Conservation (phyloP, 805 yeast genomes). For the Candida ficus region DNA sequence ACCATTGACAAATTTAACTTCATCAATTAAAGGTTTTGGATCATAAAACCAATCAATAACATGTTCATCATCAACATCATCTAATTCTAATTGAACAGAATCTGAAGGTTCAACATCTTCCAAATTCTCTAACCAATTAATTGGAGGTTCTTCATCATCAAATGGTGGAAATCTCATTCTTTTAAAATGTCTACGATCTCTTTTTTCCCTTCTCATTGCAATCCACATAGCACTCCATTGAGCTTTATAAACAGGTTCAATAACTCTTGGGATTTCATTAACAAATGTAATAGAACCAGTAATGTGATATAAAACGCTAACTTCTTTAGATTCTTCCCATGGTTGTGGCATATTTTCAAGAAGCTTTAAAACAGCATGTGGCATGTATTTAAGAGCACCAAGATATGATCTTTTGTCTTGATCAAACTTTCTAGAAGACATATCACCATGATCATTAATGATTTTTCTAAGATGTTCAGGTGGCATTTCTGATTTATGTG, state of each 20-base stretch:
- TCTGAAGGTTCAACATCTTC: conserved; percentile 69
- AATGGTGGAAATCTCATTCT: conserved; percentile 93
- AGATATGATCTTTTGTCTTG: conserved; percentile 82
- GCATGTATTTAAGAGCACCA: conserved; percentile 91
- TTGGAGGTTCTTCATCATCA: conserved; percentile 96
- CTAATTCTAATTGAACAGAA: conserved; percentile 64
- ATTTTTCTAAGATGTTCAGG: conserved; percentile 89
- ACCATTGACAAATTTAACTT: conserved; percentile 56
- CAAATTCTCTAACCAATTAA: conserved; percentile 75
- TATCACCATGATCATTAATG: conserved; percentile 77
- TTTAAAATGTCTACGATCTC: conserved; percentile 84
- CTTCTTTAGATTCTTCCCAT: conserved; percentile 88
- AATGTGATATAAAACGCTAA: conserved; percentile 80
- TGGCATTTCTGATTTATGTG: conserved; percentile 78
- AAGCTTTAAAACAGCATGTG: conserved; percentile 87
- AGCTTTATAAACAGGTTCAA: conserved; percentile 85
- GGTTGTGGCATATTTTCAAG: conserved; percentile 98
- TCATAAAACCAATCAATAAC: conserved; percentile 80
- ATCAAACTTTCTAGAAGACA: conserved; percentile 72
- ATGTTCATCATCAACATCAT: conserved; percentile 53
- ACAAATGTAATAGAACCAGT: conserved; percentile 96
- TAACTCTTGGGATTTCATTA: conserved; percentile 85
- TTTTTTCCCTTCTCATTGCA: conserved; percentile 89
- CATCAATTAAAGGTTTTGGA: conserved; percentile 63
- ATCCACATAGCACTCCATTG: conserved; percentile 96